These are phyloP conservation scores for Furculomyces boomerangus DNA, from an alignment of 371 early-diverging fungal species.

Conservation along the genomic window DNA sequence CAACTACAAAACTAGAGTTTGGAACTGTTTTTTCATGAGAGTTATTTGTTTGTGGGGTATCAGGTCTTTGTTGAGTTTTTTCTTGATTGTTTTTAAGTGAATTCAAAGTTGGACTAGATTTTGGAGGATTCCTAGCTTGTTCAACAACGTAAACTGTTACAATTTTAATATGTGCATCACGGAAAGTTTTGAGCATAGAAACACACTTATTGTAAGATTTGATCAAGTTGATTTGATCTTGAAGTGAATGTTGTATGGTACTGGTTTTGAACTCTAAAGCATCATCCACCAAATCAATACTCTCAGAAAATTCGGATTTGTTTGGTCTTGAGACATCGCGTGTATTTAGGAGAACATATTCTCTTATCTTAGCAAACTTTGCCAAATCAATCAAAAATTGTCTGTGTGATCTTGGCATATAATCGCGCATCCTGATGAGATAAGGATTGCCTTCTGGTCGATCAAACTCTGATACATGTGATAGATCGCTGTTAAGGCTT, in stretches of 20 bases:
- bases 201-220: slow-evolving; percentile 63
- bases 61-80: background rate
- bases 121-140: slow-evolving; percentile 62
- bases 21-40: background rate
- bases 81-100: background rate
- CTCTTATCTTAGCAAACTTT: slow-evolving; percentile 18
- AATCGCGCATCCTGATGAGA: slow-evolving; percentile 76
- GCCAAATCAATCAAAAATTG: slow-evolving; percentile 66
- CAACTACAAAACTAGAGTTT: too few relatives aligned
- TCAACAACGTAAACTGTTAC: slow-evolving; percentile 79
- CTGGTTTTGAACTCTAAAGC: slow-evolving; percentile 13
- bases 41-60: too few relatives aligned
- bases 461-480: slow-evolving; percentile 6
- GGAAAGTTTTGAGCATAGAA: slow-evolving; percentile 59
- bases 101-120: background rate
- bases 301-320: background rate
- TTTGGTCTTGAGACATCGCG: background rate
- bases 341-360: slow-evolving; percentile 16
- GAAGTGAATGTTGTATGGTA: slow-evolving; percentile 17
- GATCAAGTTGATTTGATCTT: slow-evolving; percentile 36
- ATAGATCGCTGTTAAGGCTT: too few relatives aligned
- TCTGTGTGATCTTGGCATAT: slow-evolving; percentile 80
- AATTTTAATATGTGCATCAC: slow-evolving; percentile 82
- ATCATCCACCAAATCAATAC: slow-evolving; percentile 4
- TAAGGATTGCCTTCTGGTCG: slow-evolving; percentile 36